These are phyloP conservation scores for Alternaria sp. DNA, from an alignment of 2,329 filamentous ascomycete species.

Conservation along the genomic window DNA sequence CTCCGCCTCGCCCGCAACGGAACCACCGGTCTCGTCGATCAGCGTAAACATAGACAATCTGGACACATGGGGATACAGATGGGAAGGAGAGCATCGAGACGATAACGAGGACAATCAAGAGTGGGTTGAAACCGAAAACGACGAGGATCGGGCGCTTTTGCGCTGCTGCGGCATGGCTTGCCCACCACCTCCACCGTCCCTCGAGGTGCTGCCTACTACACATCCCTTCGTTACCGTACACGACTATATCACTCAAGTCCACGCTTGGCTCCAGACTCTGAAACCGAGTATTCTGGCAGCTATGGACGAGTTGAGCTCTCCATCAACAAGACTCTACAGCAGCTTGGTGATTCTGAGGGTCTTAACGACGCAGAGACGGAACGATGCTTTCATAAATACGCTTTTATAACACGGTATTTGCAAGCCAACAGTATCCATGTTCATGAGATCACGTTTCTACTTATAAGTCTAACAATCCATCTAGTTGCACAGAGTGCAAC, in stretches of 20 bases:
- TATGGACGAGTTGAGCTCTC: accelerated
- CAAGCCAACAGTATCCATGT: no score
- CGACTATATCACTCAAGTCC: neutral
- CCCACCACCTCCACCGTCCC: neutral
- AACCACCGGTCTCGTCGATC: neutral
- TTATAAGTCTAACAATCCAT: no score
- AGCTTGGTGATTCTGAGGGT: neutral
- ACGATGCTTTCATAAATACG: neutral
- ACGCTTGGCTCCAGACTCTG: neutral
- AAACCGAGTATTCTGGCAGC: neutral
- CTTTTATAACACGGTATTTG: neutral
- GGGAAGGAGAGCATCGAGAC: neutral
- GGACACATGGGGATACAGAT: neutral
- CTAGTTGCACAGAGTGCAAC: no score
- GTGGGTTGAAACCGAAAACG: neutral
- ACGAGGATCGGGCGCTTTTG: neutral
- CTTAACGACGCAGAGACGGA: neutral
- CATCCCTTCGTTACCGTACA: neutral
- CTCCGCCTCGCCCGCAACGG: neutral
- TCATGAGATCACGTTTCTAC: no score
- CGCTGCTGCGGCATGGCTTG: neutral
- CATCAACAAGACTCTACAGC: accelerated
- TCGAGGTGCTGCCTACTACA: neutral
- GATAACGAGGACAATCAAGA: neutral
- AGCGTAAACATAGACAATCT: neutral